Base-by-base conservation (phyloP, 345 rosid genomes). In the Anacardium occidentale region DNA sequence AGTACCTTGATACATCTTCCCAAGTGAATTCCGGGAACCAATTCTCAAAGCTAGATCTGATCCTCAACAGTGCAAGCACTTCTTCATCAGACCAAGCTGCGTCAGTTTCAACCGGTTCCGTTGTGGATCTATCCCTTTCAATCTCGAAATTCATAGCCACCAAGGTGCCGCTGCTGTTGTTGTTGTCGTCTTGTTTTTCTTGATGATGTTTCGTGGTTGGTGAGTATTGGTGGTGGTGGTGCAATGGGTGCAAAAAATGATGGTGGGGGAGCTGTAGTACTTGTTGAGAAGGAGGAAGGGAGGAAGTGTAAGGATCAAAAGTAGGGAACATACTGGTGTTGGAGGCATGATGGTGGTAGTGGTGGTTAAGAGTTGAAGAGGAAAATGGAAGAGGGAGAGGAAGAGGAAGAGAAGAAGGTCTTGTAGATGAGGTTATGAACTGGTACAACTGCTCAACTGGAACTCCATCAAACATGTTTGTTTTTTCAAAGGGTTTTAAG, bases 11-110 rank as follows among this genome's bases (percentile, higher is more conserved):
- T 6, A 89, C 91, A 71, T 87, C 87, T 67, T 92, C 97, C 98
- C 98, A 94, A 75, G 92, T 84, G 87, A 87, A 82, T 62, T 89
- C 90, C 17, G 91, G 92, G 80, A 87, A 85, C 95, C 98, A 92
- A 77, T 81, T 86, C 56, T 92, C 94, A 74, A 84, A 69, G 76
- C 88, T 84, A 79, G 98, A 94, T 87, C 96, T 92, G 90, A 94
- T 77, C 85, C 88, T 87, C 71, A 94, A 74, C 71, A 94, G 88
- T 3, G 96, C 86, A 75, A 92, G 86, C 14, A 89, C 88, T 86
- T 94, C 98, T 62, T 94, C 94, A 75, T 71, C 79, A 66, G 92
- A 83, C 98, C 98, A 94, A 5, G 87, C 59, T 42, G 48, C 71
- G 69, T 79, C 64, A 54, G 44, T 62, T 69, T 77, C 64, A 20